These are phyloP conservation scores for Tricharina praecox DNA, from an alignment of 495 filamentous ascomycete species.

Conservation along the genomic window DNA sequence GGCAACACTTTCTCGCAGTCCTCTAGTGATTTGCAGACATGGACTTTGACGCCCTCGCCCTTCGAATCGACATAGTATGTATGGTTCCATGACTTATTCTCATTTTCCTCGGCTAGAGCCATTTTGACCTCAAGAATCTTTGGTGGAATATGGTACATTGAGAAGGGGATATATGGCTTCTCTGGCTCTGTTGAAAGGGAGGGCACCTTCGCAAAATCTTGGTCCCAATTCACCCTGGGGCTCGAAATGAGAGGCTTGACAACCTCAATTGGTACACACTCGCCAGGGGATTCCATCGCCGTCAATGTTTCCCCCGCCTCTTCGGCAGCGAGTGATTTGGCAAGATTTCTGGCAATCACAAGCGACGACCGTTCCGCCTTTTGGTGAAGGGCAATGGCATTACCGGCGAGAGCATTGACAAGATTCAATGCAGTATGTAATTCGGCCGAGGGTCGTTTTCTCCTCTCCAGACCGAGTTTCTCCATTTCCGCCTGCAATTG, in stretches of 20 bases:
- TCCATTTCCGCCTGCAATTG: not conserved
- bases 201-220: constrained; percentile 4
- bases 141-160: constrained; percentile 14
- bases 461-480: not conserved
- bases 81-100: constrained; percentile 54
- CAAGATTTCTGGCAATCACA: not conserved
- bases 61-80: constrained; percentile 40
- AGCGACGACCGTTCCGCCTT: not conserved
- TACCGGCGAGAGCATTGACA: not conserved
- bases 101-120: constrained; percentile 25
- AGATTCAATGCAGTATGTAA: not conserved
- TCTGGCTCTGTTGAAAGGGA: constrained; percentile 4
- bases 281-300: not conserved
- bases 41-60: constrained; percentile 40
- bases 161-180: constrained; percentile 13
- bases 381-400: not conserved
- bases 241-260: not conserved
- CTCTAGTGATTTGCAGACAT: constrained; percentile 55
- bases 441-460: not conserved
- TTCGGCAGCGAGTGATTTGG: not conserved
- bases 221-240: not conserved
- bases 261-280: not conserved
- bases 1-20: constrained; percentile 48
- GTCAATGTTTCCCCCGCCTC: not conserved
- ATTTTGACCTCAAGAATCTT: not conserved